Evolutionary conservation across 306 rosid species (phyloP).

Genomic region (Quillaja saponaria): DNA sequence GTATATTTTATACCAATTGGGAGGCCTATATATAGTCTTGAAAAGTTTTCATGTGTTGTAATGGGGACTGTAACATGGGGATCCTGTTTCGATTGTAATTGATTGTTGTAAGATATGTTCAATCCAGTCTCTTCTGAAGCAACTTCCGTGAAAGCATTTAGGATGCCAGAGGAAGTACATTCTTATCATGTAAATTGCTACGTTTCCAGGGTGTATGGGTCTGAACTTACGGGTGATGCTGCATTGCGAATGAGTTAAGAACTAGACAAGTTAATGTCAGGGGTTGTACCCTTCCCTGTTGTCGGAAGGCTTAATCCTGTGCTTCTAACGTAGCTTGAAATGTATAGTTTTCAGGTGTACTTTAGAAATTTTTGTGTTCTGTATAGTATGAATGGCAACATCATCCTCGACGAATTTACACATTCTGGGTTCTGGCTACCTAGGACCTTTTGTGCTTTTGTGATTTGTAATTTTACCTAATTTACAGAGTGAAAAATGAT

Average conservation of each 20-base stretch:
- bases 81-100: constrained; percentile 27
- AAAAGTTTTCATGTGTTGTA: constrained; percentile 17
- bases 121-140: constrained; percentile 19
- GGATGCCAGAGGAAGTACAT: neutral
- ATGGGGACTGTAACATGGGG: constrained; percentile 2
- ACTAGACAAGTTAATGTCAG: constrained; percentile 1
- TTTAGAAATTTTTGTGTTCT: neutral
- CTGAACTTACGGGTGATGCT: constrained; percentile 4
- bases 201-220: constrained; percentile 19
- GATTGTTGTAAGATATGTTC: constrained; percentile 13
- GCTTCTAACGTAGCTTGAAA: neutral
- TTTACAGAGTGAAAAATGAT: too few relatives aligned
- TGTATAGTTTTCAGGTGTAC: constrained; percentile 18
- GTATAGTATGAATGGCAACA: neutral
- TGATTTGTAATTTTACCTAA: too few relatives aligned
- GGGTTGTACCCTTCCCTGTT: constrained; percentile 9
- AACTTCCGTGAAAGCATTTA: constrained; percentile 7
- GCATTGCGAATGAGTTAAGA: constrained; percentile 7
- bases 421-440: too few relatives aligned
- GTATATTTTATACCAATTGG: neutral
- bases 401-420: constrained; percentile 7
- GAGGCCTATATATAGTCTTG: neutral
- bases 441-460: too few relatives aligned
- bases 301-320: constrained; percentile 10
- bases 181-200: neutral